Evolutionary conservation across 75 land plant species (phyloP), one percentile per base, ranked within the genome.

Genomic region (Isoetes taiwanensis): DNA sequence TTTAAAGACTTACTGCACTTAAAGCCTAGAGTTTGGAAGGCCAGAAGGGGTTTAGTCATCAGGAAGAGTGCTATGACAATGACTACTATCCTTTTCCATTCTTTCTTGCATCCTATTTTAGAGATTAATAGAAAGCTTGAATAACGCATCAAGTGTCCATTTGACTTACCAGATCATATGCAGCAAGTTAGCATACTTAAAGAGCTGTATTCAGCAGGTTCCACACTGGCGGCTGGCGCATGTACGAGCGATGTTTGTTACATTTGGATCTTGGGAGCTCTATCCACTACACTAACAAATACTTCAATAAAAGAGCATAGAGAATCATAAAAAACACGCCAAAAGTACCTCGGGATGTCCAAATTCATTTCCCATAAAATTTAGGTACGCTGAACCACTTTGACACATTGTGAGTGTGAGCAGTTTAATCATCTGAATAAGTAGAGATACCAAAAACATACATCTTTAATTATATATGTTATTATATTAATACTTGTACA

Each of bases 321-420:
- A 27, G 28, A 30, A 23, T 9, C n/a, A 40, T 24, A 14, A 35
- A 46, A 21, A 17, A 28, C 23, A 3, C 25, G 31, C 10, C 1
- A 21, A 42, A 46, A 1, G 29, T 43, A 84, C 99, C 74, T 78
- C 77, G 17, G 96, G 95, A 59, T 94, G 99, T 29, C 85, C 95
- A 79, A 88, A 94, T 61, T 94, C 99, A 71, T 94, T 94, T 3
- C 99, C 99, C 86, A 94, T 94, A 59, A 94, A 94, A 61, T 79
- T 94, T 32, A 94, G 80, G 48, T 94, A 94, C 17, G 90, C 99
- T 54, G 53, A 66, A 0, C 99, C 99, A 61, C 72, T 65, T 31
- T 80, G 64, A 38, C 80, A 78, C 56, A n/a, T 23, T n/a, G n/a
- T n/a, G n/a, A 80, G 68, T 31, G 99, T 81, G 52, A 88, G 72